Evolutionary conservation across 164 flowering plant genomes (phyloP), one percentile per base, ranked within the genome.

Genomic region (Pachysandra terminalis): DNA sequence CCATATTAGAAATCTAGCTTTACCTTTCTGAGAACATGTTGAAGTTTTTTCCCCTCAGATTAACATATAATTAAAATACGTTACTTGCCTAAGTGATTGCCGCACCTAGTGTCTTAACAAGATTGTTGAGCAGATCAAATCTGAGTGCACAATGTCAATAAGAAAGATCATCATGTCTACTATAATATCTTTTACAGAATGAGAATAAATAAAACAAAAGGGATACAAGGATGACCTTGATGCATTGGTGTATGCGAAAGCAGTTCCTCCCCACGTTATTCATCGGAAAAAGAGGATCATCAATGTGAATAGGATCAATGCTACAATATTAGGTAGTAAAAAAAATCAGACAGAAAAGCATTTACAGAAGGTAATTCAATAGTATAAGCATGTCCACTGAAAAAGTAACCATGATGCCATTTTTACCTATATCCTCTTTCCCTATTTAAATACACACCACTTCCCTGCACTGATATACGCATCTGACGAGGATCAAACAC

Each of bases 401-500:
- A 4, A 71, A 40, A 67, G 28, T 28, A 56, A 67, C n/a, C 16
- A 48, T 64, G 53, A 51, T 63, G 27, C 1, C 19, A 26, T 37
- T 19, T 60, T 76, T 79, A 93, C 97, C 97, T 85, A 57, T 82
- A 82, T 27, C 98, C 98, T 72, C 91, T 82, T 79, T 90, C 98
- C 76, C 98, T 83, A 27, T 82, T 86, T 62, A 90, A 79, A 74
- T 94, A 94, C 12, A 86, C 65, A 28, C 98, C 97, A 85, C 90
- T 90, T 67, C 98, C 98, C 77, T 84, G 90, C 32, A 94, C 86
- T 48, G 98, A 94, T 32, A 91, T 77, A 64, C 97, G 96, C 91
- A 94, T 94, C 80, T 86, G 96, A 27, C 98, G 96, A 59, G 98
- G 97, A 82, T 94, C 98, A 87, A 91, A 94, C 71, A 94, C 90